Evolutionary conservation across 2,329 filamentous ascomycete species (phyloP).

Genomic region (Aspergillus luchuensis): DNA sequence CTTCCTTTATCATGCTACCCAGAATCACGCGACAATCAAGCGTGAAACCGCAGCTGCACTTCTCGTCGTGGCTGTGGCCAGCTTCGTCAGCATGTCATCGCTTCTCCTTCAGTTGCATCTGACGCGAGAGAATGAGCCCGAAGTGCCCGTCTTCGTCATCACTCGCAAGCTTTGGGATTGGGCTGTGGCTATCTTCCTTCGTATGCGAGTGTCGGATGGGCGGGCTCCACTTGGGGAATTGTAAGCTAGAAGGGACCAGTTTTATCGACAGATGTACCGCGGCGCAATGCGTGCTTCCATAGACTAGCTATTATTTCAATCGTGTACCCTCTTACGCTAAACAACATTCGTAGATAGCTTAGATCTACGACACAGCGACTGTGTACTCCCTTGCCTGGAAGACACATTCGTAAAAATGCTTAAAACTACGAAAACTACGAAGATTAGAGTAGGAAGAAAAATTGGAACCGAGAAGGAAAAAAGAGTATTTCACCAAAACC

Average conservation of each 20-base stretch:
- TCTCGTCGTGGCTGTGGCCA: slow-evolving; percentile 73
- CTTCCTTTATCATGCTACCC: slow-evolving; percentile 72
- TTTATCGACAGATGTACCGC: background rate
- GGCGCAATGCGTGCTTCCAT: background rate
- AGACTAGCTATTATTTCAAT: background rate
- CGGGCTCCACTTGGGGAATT: slow-evolving; percentile 26
- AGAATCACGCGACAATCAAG: slow-evolving; percentile 76
- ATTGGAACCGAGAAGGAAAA: background rate
- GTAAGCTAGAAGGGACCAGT: slow-evolving; percentile 11
- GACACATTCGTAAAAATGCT: background rate
- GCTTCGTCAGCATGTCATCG: slow-evolving; percentile 73
- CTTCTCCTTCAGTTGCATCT: slow-evolving; percentile 68
- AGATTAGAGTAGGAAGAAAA: background rate
- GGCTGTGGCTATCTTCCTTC: slow-evolving; percentile 36
- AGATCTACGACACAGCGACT: no score
- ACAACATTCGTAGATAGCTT: no score
- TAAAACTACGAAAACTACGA: background rate
- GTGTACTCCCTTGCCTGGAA: no score
- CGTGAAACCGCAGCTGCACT: slow-evolving; percentile 78
- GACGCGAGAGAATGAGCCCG: slow-evolving; percentile 62
- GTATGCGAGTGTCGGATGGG: slow-evolving; percentile 38
- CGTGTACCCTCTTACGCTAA: background rate
- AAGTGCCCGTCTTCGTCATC: slow-evolving; percentile 59
- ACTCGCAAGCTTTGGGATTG: slow-evolving; percentile 47
- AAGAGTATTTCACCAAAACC: background rate